phyloP scores from a whole-genome alignment of 257 asterid genomes.

The Solanum neorickii region DNA sequence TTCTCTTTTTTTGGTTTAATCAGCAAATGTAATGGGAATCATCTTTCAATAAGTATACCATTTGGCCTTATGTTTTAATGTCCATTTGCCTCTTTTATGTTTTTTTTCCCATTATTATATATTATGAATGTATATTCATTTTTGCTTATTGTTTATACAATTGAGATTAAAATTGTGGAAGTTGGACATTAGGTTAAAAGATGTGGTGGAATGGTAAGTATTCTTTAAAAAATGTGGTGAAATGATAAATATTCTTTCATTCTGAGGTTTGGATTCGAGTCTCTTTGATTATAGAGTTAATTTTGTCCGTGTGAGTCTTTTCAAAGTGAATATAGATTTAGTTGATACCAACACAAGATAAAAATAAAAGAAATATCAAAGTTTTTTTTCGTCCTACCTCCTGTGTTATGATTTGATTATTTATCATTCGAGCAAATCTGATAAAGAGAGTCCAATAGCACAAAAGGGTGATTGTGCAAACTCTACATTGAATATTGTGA shows the following conservation, averaged over 20 bases:
- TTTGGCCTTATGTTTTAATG: background rate
- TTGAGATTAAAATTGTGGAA: too few species aligned
- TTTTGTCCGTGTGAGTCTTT: too few species aligned
- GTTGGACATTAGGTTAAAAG: too few species aligned
- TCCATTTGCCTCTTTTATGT: background rate
- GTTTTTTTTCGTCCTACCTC: accelerated
- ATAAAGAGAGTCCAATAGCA: background rate
- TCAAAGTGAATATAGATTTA: too few species aligned
- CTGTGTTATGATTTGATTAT: accelerated
- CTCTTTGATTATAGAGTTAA: too few species aligned
- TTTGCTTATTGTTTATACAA: too few species aligned
- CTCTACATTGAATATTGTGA: background rate
- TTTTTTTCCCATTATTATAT: background rate
- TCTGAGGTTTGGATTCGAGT: too few species aligned
- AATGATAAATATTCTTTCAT: too few species aligned
- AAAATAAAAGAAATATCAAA: too few species aligned
- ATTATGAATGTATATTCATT: background rate
- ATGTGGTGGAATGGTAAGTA: too few species aligned
- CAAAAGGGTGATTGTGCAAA: background rate
- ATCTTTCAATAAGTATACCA: background rate
- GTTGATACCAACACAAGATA: too few species aligned
- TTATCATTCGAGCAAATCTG: accelerated
- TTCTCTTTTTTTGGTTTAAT: background rate
- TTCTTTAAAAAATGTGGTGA: too few species aligned
- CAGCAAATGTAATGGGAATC: background rate